Evolutionary conservation across 345 rosid species (phyloP).

Genomic region (Brassica nigra): DNA sequence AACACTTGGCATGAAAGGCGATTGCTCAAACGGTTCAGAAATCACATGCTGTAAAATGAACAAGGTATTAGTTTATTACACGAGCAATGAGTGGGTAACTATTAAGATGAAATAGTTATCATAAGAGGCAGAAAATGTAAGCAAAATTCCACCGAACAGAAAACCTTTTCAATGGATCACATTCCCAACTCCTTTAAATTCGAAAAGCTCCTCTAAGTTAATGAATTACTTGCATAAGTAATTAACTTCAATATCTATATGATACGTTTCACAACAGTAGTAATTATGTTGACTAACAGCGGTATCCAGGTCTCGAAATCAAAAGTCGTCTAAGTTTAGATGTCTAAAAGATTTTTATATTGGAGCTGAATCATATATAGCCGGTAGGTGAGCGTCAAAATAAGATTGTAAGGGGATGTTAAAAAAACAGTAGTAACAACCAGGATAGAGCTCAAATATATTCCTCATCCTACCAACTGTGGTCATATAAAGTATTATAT

Average conservation of each 20-base stretch:
- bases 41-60: slow-evolving; percentile 75
- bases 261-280: not conserved
- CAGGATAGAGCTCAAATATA: not conserved
- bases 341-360: not conserved
- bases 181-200: slow-evolving; percentile 2
- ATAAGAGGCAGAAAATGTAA: not conserved
- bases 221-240: slow-evolving; percentile 13
- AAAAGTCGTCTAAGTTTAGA: not conserved
- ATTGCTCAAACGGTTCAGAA: slow-evolving; percentile 91
- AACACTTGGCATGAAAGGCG: slow-evolving; percentile 77
- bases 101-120: not conserved
- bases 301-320: not conserved
- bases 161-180: not conserved
- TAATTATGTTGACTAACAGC: not conserved
- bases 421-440: not conserved
- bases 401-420: not conserved
- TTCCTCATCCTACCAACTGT: not conserved
- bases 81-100: slow-evolving; percentile 10
- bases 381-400: not conserved
- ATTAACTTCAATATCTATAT: not conserved
- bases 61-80: slow-evolving; percentile 1
- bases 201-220: slow-evolving; percentile 8
- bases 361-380: not conserved
- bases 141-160: not conserved
- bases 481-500: not conserved